Conservation (phyloP, 1,284 basidiomycete species). For the Irpex sp. region DNA sequence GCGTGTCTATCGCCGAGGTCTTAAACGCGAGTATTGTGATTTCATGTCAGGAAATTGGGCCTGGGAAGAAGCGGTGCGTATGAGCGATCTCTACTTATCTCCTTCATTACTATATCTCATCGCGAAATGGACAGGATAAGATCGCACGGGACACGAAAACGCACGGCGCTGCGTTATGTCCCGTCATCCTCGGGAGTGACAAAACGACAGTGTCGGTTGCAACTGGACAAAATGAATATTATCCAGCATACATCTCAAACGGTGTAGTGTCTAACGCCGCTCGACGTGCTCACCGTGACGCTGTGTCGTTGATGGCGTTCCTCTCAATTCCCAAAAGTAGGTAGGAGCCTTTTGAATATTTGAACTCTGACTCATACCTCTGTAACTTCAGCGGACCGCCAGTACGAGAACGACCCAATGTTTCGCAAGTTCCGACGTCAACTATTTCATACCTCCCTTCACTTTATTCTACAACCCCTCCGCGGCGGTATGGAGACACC, state of each 20-base stretch:
- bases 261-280: not conserved
- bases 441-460: not conserved
- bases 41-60: not conserved
- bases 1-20: not conserved
- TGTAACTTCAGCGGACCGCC: not conserved
- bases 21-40: not conserved
- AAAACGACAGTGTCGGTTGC: not conserved
- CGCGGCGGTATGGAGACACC: not conserved
- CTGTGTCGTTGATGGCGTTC: not conserved
- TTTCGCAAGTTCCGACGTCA: not conserved
- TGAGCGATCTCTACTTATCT: too few relatives aligned
- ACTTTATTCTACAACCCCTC: not conserved
- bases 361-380: too few relatives aligned
- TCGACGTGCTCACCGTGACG: not conserved
- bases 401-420: not conserved
- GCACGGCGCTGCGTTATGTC: not conserved
- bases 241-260: not conserved
- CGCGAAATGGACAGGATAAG: too few relatives aligned
- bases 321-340: not conserved
- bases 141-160: not conserved
- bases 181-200: not conserved
- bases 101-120: too few relatives aligned
- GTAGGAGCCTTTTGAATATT: too few relatives aligned
- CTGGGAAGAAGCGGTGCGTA: not conserved
- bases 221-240: not conserved